phyloP scores from a whole-genome alignment of 2,329 filamentous ascomycete genomes.

The Ceratocystis cacaofunesta region DNA sequence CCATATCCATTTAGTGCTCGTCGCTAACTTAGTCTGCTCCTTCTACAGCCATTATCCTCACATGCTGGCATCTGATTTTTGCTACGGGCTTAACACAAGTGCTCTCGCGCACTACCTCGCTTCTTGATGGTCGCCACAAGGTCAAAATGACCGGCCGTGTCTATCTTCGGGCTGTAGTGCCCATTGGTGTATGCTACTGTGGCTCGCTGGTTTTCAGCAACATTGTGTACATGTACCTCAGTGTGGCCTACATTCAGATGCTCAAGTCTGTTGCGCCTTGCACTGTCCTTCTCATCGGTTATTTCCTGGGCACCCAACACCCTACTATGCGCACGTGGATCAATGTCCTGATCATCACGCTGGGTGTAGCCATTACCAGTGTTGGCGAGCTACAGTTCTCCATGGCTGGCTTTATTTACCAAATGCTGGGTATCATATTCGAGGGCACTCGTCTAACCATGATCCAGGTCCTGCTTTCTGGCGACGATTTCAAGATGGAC shows the following conservation, averaged over 20 bases:
- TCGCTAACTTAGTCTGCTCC: background rate
- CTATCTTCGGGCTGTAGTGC: conserved; percentile 48
- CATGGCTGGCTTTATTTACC: conserved; percentile 50
- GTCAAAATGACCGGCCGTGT: conserved; percentile 45
- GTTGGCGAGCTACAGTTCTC: conserved; percentile 55
- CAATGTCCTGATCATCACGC: conserved; percentile 38
- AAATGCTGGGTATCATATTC: conserved; percentile 61
- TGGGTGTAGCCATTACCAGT: conserved; percentile 38
- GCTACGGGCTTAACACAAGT: conserved; percentile 51
- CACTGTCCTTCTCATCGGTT: conserved; percentile 50
- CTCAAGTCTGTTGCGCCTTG: conserved; percentile 54
- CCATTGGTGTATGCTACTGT: conserved; percentile 52
- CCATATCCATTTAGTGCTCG: background rate
- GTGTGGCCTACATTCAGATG: conserved; percentile 57
- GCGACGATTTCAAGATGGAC: conserved; percentile 70
- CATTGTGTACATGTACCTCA: conserved; percentile 52
- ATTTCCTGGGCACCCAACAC: conserved; percentile 39
- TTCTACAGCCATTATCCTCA: conserved; percentile 38
- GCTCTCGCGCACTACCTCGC: conserved; percentile 46
- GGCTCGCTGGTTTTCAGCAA: conserved; percentile 52
- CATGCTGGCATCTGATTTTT: conserved; percentile 54
- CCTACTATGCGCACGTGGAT: conserved; percentile 31
- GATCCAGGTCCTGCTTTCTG: conserved; percentile 69
- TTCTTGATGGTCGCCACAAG: conserved; percentile 48
- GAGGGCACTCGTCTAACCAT: conserved; percentile 72